A percentile compares a stretch with the other conserved stretches of the same genome.
phyloP scores from a whole-genome alignment of 306 rosid genomes.

The Lathyrus oleraceus region DNA sequence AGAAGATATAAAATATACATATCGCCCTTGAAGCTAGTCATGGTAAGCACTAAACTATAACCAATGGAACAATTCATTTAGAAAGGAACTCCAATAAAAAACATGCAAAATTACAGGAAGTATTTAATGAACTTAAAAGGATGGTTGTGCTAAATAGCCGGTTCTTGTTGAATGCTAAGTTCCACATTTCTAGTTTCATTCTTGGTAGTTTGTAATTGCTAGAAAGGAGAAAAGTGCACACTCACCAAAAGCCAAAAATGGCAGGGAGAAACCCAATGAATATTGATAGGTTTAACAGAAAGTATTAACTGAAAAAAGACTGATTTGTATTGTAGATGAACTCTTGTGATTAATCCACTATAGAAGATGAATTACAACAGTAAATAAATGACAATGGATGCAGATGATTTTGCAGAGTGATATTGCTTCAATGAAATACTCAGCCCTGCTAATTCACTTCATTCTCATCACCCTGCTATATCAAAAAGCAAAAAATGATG shows the following conservation, averaged over 20 bases:
- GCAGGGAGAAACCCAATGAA: neutral
- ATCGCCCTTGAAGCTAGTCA: constrained; percentile 7
- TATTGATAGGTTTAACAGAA: neutral
- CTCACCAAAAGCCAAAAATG: neutral
- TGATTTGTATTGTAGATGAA: neutral
- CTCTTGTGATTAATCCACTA: neutral
- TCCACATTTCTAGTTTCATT: neutral
- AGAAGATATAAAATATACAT: constrained; percentile 1
- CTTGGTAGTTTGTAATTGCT: neutral
- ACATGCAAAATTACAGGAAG: neutral
- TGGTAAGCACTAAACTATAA: neutral
- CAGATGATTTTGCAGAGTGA: neutral
- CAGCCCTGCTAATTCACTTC: no score
- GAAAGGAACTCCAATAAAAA: neutral
- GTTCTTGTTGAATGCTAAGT: neutral
- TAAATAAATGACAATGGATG: neutral
- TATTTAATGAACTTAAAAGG: constrained; percentile 3
- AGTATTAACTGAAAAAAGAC: neutral
- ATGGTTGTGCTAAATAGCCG: neutral
- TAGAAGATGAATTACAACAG: neutral
- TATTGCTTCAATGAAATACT: neutral
- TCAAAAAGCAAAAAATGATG: no score
- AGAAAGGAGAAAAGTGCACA: neutral
- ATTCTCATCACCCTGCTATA: no score
- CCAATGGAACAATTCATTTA: neutral